phyloP scores from a whole-genome alignment of 2,329 filamentous ascomycete genomes.

The Aaosphaeria arxii region DNA sequence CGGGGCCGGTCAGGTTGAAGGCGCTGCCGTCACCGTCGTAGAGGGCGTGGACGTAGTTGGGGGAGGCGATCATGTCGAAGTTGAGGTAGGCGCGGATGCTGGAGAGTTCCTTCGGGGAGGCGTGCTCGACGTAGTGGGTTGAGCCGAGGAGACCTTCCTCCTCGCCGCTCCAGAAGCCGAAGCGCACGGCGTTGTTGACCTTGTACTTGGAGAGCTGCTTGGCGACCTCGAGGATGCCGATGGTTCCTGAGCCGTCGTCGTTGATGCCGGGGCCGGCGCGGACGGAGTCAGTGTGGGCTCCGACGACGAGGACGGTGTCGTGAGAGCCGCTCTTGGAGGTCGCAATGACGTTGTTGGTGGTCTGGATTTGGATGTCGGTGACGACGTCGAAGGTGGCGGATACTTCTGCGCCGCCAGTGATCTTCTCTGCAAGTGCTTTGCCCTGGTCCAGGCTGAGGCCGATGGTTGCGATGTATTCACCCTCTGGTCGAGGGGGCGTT shows the following conservation, averaged over 20 bases:
- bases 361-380: conserved; percentile 45
- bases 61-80: conserved; percentile 42
- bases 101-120: conserved; percentile 20
- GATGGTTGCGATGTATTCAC: conserved; percentile 64
- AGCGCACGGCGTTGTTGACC: conserved; percentile 38
- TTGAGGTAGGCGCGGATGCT: conserved; percentile 41
- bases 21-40: conserved; percentile 37
- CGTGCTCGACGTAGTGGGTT: conserved; percentile 28
- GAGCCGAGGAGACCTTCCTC: conserved; percentile 38
- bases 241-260: conserved; percentile 38
- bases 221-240: conserved; percentile 37
- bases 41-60: conserved; percentile 34
- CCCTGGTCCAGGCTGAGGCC: conserved; percentile 63
- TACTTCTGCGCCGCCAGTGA: conserved; percentile 46
- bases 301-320: conserved; percentile 33
- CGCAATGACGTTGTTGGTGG: conserved; percentile 43
- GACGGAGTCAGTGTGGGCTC: conserved; percentile 39
- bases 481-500: conserved; percentile 51
- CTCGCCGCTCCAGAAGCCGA: conserved; percentile 39
- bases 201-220: conserved; percentile 36
- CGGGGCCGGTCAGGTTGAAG: conserved; percentile 29
- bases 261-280: conserved; percentile 39
- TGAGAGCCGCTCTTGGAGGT: conserved; percentile 34
- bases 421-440: conserved; percentile 51
- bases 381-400: conserved; percentile 42